phyloP scores from a whole-genome alignment of 257 asterid genomes.

The Penstemon newberryi region DNA sequence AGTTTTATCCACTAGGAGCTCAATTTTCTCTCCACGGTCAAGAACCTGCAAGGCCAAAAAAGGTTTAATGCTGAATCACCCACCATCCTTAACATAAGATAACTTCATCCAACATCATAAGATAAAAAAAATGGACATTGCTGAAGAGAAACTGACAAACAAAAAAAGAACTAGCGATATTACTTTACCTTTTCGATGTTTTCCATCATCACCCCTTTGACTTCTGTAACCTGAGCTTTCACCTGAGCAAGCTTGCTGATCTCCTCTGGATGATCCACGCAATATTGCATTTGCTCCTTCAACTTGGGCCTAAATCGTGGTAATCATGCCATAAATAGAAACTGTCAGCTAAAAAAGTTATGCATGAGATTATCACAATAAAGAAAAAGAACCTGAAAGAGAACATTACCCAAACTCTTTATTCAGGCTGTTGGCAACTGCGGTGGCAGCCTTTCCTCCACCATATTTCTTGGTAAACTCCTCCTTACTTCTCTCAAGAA shows the following conservation, averaged over 20 bases:
- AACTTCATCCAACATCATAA: conserved; percentile 12
- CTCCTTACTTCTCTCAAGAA: conserved; percentile 81
- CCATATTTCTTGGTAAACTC: conserved; percentile 86
- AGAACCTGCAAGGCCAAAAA: conserved; percentile 59
- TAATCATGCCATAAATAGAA: conserved; percentile 16
- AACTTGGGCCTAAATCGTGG: conserved; percentile 62
- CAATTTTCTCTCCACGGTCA: conserved; percentile 95
- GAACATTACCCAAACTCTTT: conserved; percentile 78
- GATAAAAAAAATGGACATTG: not conserved
- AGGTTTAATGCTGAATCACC: conserved; percentile 10
- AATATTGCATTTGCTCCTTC: conserved; percentile 97
- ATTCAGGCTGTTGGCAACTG: conserved; percentile 78
- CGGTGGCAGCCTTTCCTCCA: conserved; percentile 96
- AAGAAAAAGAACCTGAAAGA: not conserved
- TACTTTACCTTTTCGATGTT: conserved; percentile 83
- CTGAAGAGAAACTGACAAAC: not conserved
- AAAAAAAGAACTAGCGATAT: not conserved
- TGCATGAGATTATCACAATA: not conserved
- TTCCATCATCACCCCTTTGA: conserved; percentile 98
- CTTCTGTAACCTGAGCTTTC: conserved; percentile 96
- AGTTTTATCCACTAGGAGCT: conserved; percentile 86
- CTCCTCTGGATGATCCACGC: conserved; percentile 96
- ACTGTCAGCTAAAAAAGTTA: not conserved
- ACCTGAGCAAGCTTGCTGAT: conserved; percentile 82
- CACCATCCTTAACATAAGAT: conserved; percentile 5